These are phyloP conservation scores for Eragrostis nindensis DNA, from an alignment of 176 grass and related monocot genomes.

Conservation along the genomic window DNA sequence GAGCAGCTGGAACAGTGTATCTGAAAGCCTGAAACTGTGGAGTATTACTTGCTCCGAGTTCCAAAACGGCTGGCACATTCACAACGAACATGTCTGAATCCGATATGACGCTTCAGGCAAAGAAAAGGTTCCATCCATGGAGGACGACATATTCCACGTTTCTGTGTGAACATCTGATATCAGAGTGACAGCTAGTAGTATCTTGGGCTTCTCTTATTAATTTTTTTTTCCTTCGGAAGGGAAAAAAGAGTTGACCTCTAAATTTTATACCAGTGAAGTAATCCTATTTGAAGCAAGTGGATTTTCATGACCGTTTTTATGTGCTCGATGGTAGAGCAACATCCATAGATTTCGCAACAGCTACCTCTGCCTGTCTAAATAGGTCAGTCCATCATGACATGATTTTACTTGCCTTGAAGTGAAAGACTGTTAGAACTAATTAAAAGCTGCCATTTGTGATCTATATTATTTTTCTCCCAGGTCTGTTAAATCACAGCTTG, in stretches of 20 bases:
- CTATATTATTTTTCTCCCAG: not conserved
- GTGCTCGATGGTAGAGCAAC: not conserved
- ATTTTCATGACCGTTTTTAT: not conserved
- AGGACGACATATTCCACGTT: not conserved
- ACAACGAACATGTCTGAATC: not conserved
- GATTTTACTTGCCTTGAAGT: not conserved
- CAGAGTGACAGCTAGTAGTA: not conserved
- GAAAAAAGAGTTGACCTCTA: not conserved
- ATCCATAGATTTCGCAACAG: not conserved
- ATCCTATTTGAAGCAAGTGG: not conserved
- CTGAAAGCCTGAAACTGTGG: not conserved
- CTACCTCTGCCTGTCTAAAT: not conserved
- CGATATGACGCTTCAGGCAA: not conserved
- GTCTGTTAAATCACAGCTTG: conserved; percentile 2
- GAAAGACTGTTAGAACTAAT: conserved; percentile 9
- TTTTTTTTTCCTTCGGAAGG: not conserved
- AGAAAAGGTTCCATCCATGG: not conserved
- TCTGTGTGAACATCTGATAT: not conserved
- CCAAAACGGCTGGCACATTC: conserved; percentile 4
- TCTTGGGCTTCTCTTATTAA: too few relatives aligned
- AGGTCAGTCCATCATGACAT: not conserved
- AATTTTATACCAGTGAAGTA: not conserved
- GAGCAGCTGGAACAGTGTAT: not conserved
- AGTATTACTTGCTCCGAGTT: not conserved
- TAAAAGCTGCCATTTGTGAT: conserved; percentile 4